These are phyloP conservation scores for Parathielavia appendiculata DNA, from an alignment of 495 filamentous ascomycete species.

Conservation along the genomic window DNA sequence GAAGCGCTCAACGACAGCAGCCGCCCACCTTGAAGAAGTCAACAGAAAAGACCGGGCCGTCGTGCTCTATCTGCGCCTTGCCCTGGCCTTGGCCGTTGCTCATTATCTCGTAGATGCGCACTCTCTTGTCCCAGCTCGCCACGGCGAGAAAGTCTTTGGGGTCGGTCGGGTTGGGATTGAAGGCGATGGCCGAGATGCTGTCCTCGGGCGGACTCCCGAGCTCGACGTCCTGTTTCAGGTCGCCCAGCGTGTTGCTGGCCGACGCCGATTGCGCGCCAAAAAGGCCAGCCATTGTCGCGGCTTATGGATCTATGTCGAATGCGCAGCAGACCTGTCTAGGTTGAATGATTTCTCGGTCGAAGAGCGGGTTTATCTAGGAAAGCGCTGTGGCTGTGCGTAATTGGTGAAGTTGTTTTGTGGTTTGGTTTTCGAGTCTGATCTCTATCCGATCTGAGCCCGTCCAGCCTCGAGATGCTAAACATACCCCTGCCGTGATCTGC, in stretches of 20 bases:
- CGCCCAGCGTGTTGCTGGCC: slow-evolving; percentile 71
- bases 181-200: slow-evolving; percentile 74
- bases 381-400: no score
- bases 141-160: slow-evolving; percentile 72
- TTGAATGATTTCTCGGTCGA: background rate
- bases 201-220: slow-evolving; percentile 74
- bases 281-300: slow-evolving; percentile 55
- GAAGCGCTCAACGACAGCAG: background rate
- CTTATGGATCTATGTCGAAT: background rate
- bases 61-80: slow-evolving; percentile 66
- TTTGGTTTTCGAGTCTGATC: background rate
- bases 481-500: background rate
- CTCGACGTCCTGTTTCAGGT: slow-evolving; percentile 82
- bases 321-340: background rate
- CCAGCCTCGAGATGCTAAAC: slow-evolving; percentile 1
- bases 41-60: slow-evolving; percentile 66
- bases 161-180: slow-evolving; percentile 54
- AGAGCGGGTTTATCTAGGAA: no score
- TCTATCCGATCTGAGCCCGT: background rate
- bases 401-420: no score
- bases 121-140: slow-evolving; percentile 87
- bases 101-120: slow-evolving; percentile 82
- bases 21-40: slow-evolving; percentile 73
- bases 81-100: slow-evolving; percentile 62
- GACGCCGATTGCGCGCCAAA: slow-evolving; percentile 54